phyloP scores from a whole-genome alignment of 768 basidiomycete species.

The Agaricus blazei region DNA sequence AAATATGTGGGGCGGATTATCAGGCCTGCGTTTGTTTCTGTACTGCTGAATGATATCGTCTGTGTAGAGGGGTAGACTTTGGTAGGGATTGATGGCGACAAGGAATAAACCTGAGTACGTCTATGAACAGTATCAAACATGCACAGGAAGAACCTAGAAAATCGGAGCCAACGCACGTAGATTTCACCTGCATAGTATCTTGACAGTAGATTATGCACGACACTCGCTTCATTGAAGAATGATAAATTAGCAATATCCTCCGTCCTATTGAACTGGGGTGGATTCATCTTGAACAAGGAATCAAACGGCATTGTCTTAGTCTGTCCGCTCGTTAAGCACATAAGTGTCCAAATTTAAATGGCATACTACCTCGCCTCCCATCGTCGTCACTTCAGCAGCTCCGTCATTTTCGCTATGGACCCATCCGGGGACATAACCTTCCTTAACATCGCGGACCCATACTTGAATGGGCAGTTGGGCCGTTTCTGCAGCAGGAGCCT shows the following conservation, averaged over 20 bases:
- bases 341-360: not conserved
- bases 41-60: constrained; percentile 87
- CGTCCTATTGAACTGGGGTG: constrained; percentile 95
- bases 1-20: constrained; percentile 95
- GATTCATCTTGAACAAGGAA: constrained; percentile 92
- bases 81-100: constrained; percentile 98
- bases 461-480: constrained; percentile 86
- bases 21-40: constrained; percentile 80
- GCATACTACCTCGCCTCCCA: constrained; percentile 69
- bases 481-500: constrained; percentile 57
- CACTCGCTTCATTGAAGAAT: constrained; percentile 95
- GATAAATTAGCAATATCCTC: constrained; percentile 98
- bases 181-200: constrained; percentile 90
- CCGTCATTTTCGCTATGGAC: constrained; percentile 84
- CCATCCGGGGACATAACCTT: constrained; percentile 95
- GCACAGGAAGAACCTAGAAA: not conserved
- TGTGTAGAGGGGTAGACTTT: constrained; percentile 84
- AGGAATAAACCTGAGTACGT: constrained; percentile 96
- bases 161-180: constrained; percentile 66
- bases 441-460: constrained; percentile 90
- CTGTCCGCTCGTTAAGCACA: constrained; percentile 13
- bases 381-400: constrained; percentile 78
- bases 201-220: constrained; percentile 93
- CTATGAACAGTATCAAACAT: constrained; percentile 31
- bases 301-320: constrained; percentile 62